Evolutionary conservation across 257 asterid genomes (phyloP).

Genomic region (Gardenia jasminoides): DNA sequence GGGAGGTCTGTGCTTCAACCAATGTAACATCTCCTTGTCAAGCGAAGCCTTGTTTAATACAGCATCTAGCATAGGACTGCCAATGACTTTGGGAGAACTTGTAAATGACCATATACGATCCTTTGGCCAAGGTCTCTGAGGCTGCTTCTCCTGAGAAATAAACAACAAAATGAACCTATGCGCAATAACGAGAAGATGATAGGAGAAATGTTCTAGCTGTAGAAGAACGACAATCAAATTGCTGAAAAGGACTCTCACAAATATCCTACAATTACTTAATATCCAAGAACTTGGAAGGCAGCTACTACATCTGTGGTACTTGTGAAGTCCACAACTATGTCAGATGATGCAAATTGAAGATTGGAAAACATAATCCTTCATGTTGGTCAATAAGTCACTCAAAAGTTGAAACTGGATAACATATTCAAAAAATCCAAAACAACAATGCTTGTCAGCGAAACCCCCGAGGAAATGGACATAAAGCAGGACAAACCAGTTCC

Average conservation of each 20-base stretch:
- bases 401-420: background rate
- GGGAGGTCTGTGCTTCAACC: constrained; percentile 82
- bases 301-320: background rate
- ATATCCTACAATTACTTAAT: background rate
- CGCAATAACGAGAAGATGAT: background rate
- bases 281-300: background rate
- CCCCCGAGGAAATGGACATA: background rate
- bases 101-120: constrained; percentile 89
- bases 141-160: constrained; percentile 72
- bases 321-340: background rate
- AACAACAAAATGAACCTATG: background rate
- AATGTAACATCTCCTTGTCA: constrained; percentile 76
- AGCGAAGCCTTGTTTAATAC: constrained; percentile 51
- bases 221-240: background rate
- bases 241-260: background rate
- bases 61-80: constrained; percentile 89
- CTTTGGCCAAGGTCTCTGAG: constrained; percentile 91
- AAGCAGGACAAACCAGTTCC: background rate
- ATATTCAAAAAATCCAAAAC: background rate
- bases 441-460: too few relatives aligned
- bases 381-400: background rate
- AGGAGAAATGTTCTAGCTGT: background rate
- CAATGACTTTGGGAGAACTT: constrained; percentile 53
- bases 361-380: background rate
- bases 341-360: background rate